Conservation (phyloP, 2,329 filamentous ascomycete species). For the Venturia effusa region DNA sequence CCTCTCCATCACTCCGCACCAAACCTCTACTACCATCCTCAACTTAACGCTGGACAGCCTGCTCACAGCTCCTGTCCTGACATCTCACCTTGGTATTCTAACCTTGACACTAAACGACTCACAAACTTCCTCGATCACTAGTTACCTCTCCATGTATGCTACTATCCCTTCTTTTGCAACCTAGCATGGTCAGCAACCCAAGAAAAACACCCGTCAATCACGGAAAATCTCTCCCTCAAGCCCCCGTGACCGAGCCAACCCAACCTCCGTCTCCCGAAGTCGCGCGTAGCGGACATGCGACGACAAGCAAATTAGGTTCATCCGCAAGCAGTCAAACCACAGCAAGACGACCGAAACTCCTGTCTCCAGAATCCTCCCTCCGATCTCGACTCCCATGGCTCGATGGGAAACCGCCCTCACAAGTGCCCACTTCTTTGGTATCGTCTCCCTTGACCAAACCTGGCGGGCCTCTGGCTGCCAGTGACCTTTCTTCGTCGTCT, state of each 20-base stretch:
- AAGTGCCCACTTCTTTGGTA: neutral
- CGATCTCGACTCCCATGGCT: slow-evolving; percentile 11
- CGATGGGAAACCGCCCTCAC: neutral
- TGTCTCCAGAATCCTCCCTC: slow-evolving; percentile 3
- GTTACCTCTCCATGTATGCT: neutral
- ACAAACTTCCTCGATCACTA: neutral
- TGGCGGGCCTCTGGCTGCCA: neutral
- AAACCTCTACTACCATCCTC: neutral
- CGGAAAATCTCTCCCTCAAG: neutral
- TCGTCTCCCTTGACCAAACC: neutral
- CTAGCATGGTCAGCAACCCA: neutral
- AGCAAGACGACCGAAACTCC: neutral
- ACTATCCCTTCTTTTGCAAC: neutral
- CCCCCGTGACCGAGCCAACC: neutral
- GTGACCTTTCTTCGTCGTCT: neutral
- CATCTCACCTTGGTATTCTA: neutral
- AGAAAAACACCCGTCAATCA: neutral
- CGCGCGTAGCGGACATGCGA: neutral
- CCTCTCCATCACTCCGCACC: neutral
- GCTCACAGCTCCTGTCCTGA: slow-evolving; percentile 1
- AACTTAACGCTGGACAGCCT: neutral
- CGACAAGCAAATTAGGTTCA: neutral
- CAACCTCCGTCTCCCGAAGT: neutral
- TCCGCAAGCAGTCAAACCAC: neutral
- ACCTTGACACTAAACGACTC: neutral